Percentiles rank a stretch among this genome's conserved stretches.
Conservation (phyloP, 2,329 filamentous ascomycete species). For the Ceratocystis variospora region DNA sequence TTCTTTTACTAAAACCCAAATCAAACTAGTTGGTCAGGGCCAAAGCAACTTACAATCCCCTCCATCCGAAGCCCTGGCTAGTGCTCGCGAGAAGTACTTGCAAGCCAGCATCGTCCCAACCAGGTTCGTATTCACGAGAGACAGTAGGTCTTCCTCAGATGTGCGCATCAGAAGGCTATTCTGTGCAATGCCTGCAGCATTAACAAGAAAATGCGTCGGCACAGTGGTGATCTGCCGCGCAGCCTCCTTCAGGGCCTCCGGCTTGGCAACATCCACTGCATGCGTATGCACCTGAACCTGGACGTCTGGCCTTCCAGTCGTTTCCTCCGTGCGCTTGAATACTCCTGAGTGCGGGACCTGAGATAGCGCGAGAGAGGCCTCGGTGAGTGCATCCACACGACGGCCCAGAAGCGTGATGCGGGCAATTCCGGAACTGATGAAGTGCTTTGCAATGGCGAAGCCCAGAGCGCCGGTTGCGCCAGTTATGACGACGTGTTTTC, state of each 20-base stretch:
- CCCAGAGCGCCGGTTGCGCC: slow-evolving; percentile 62
- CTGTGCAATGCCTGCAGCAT: slow-evolving; percentile 64
- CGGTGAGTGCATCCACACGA: slow-evolving; percentile 33
- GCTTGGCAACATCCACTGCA: neutral
- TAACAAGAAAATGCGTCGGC: slow-evolving; percentile 50
- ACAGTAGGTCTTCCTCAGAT: slow-evolving; percentile 35
- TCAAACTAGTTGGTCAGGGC: neutral
- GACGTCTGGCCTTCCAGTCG: slow-evolving; percentile 25
- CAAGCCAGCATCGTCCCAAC: slow-evolving; percentile 50
- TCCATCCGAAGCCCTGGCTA: slow-evolving; percentile 13
- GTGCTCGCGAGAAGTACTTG: slow-evolving; percentile 29
- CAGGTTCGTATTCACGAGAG: slow-evolving; percentile 57
- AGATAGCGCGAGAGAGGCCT: slow-evolving; percentile 27
- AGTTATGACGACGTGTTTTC: slow-evolving; percentile 47
- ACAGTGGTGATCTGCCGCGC: slow-evolving; percentile 6
- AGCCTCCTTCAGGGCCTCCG: neutral
- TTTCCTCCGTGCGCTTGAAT: neutral
- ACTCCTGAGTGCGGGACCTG: slow-evolving; percentile 15
- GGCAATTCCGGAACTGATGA: slow-evolving; percentile 46
- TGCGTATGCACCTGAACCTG: neutral
- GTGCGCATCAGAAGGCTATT: slow-evolving; percentile 48
- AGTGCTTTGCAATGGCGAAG: slow-evolving; percentile 49
- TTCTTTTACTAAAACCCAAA: neutral
- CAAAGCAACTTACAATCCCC: slow-evolving; percentile 14
- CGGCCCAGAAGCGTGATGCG: slow-evolving; percentile 47